These are phyloP conservation scores for Vitis hybrid DNA, from an alignment of 177 flowering plant species.

Conservation along the genomic window DNA sequence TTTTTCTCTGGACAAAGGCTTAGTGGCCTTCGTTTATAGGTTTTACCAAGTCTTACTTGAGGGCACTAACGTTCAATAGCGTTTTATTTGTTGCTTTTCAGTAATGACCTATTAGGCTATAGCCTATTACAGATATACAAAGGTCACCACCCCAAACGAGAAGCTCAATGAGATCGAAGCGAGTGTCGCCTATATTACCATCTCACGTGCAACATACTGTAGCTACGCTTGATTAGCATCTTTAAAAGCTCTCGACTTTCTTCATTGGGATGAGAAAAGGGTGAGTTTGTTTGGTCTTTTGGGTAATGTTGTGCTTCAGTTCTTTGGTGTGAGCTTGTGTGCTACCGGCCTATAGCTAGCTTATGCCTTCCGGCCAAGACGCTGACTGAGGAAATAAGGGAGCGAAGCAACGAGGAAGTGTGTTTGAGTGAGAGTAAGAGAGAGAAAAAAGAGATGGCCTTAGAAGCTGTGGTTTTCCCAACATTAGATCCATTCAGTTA, in stretches of 20 bases:
- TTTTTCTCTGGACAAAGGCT: background rate
- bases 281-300: constrained; percentile 19
- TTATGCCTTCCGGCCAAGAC: too few species aligned
- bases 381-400: background rate
- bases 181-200: constrained; percentile 11
- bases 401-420: background rate
- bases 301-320: background rate
- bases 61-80: too few species aligned
- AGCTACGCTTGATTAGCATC: constrained; percentile 9
- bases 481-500: constrained; percentile 23
- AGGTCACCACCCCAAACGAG: too few species aligned
- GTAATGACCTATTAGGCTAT: too few species aligned
- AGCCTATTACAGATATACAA: too few species aligned
- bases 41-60: too few species aligned
- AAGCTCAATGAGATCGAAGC: too few species aligned
- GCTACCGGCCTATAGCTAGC: too few species aligned
- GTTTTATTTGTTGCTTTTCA: too few species aligned
- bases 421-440: background rate
- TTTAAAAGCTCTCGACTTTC: constrained; percentile 5
- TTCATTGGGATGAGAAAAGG: constrained; percentile 6
- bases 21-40: too few species aligned
- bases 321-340: too few species aligned
- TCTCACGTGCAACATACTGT: constrained; percentile 36
- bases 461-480: constrained; percentile 37
- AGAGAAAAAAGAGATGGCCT: constrained; percentile 25